phyloP scores from a whole-genome alignment of 2,329 filamentous ascomycete species.

The Neophaeococcomyces aloes region DNA sequence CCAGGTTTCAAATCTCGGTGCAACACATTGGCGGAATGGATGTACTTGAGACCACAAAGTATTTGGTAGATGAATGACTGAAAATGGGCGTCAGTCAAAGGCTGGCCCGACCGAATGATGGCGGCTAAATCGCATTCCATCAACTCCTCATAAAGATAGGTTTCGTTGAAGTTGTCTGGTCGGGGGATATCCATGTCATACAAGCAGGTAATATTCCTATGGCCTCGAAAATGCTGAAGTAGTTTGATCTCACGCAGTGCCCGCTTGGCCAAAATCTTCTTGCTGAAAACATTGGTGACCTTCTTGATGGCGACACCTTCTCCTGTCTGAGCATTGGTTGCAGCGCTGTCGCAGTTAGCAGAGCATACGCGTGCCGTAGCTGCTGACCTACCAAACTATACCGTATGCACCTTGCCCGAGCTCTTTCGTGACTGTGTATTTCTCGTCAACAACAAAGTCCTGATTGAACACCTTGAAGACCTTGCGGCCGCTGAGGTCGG shows the following conservation, averaged over 20 bases:
- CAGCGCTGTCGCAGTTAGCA: conserved; percentile 52
- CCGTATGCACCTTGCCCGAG: conserved; percentile 95
- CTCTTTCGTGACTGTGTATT: conserved; percentile 98
- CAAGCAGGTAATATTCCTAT: conserved; percentile 91
- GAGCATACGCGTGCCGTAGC: background rate
- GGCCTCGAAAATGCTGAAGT: conserved; percentile 89
- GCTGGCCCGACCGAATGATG: conserved; percentile 94
- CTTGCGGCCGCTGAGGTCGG: conserved; percentile 62
- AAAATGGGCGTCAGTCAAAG: conserved; percentile 95
- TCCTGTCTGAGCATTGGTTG: conserved; percentile 77
- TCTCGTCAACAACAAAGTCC: conserved; percentile 95
- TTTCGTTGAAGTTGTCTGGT: conserved; percentile 97
- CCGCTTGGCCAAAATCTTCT: conserved; percentile 98
- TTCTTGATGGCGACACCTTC: conserved; percentile 99
- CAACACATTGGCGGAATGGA: conserved; percentile 94
- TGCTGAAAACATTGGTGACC: conserved; percentile 99
- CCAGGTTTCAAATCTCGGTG: conserved; percentile 96
- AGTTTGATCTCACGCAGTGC: conserved; percentile 97
- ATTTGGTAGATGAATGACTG: conserved; percentile 99
- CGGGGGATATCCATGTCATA: conserved; percentile 99
- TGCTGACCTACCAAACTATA: conserved; percentile 73
- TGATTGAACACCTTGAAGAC: conserved; percentile 99
- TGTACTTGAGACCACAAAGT: conserved; percentile 95
- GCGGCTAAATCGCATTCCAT: conserved; percentile 99
- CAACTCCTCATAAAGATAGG: conserved; percentile 96